Conservation (phyloP, 441 rosid species). For the Hura crepitans region DNA sequence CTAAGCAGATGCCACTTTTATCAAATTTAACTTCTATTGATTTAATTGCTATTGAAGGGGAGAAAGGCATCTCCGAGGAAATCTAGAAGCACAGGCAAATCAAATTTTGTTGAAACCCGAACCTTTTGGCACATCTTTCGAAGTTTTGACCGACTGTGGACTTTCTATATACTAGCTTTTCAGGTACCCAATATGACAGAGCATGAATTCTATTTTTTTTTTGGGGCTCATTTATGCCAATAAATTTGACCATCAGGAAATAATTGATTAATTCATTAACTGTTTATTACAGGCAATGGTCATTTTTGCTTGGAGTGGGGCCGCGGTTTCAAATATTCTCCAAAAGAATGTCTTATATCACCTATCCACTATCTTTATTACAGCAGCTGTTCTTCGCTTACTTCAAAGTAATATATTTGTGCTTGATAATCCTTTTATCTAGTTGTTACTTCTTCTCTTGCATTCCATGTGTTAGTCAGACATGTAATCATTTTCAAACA, state of each 20-base stretch:
- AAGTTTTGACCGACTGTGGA: constrained; percentile 95
- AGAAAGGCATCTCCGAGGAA: constrained; percentile 42
- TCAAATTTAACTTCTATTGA: constrained; percentile 10
- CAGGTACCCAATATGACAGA: constrained; percentile 53
- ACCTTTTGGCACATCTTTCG: constrained; percentile 96
- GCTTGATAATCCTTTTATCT: background rate
- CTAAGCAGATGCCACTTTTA: constrained; percentile 11
- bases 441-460: background rate
- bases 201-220: background rate
- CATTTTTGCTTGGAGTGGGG: constrained; percentile 76
- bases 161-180: constrained; percentile 80
- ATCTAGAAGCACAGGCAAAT: constrained; percentile 77
- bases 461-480: background rate
- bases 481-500: background rate
- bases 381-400: constrained; percentile 87
- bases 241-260: background rate
- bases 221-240: background rate
- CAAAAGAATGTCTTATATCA: constrained; percentile 58
- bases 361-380: constrained; percentile 84
- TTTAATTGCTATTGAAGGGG: constrained; percentile 46
- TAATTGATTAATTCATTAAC: constrained; percentile 4
- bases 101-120: constrained; percentile 84
- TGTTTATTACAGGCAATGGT: constrained; percentile 66
- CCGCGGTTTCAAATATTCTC: constrained; percentile 49
- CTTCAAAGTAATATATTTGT: constrained; percentile 61